A percentile compares a stretch with the other conserved stretches of the same genome.
phyloP scores from a whole-genome alignment of 2,329 filamentous ascomycete species.

The Fusarium floridanum region DNA sequence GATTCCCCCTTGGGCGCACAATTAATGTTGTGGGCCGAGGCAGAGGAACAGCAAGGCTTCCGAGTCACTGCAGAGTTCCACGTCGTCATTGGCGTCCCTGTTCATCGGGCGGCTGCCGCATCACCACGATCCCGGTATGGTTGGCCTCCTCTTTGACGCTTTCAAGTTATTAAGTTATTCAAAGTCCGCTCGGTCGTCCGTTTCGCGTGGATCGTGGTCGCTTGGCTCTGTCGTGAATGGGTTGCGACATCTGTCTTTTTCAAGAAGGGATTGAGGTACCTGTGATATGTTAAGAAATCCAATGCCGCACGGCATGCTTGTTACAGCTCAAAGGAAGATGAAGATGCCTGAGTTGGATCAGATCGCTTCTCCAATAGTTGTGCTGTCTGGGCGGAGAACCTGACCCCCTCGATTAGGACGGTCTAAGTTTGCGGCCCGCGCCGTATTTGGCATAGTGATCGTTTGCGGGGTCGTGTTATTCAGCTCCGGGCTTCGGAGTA shows the following conservation, averaged over 20 bases:
- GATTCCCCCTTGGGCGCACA: background rate
- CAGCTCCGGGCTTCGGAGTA: background rate
- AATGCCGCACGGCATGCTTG: background rate
- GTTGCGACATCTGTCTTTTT: background rate
- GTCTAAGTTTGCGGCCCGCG: no score
- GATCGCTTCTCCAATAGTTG: background rate
- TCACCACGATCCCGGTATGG: background rate
- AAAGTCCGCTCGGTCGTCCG: background rate
- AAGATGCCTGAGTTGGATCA: background rate
- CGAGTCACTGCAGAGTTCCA: background rate
- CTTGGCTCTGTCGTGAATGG: background rate
- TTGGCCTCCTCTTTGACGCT: no score
- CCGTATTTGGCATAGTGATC: background rate
- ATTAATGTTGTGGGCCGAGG: no score
- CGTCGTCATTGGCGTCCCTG: background rate
- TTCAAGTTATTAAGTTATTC: background rate
- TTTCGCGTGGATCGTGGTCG: no score
- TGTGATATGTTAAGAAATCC: background rate
- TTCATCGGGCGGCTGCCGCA: background rate
- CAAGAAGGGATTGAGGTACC: background rate
- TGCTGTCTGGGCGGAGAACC: background rate
- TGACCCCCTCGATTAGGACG: background rate
- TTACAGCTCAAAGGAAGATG: background rate
- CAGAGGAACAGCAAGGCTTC: background rate
- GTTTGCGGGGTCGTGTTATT: background rate